Evolutionary conservation across 164 flowering plant species (phyloP), one percentile per base, ranked within the genome.

Genomic region (Berberis vulgaris): DNA sequence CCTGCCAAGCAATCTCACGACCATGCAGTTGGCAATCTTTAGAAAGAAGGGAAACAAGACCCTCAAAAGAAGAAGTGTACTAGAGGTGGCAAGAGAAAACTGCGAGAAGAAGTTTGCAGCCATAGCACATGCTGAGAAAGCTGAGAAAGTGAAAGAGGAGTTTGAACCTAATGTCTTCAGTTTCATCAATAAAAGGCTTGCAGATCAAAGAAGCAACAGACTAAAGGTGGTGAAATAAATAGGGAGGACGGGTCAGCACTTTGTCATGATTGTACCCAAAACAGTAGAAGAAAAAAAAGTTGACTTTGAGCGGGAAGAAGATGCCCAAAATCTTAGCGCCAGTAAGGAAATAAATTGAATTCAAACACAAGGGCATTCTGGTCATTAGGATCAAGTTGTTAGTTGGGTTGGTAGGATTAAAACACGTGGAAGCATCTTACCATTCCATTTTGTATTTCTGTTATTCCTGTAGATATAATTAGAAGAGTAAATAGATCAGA

Each of bases 1-100:
- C 86, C 88, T 42, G 77, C 97, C 44, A 93, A 86, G 74, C 97
- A 84, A 71, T 94, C 99, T 39, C 97, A 89, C 41, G 99, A 85
- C 67, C 83, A 78, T 69, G 96, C 96, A 6, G 46, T 82, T 0
- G 66, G 75, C 58, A 72, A 83, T 65, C 69, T 13, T 5, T 69
- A 77, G 43, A 62, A 12, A 10, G 74, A 70, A n/a, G 80, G 74
- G 12, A 61, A 49, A 8, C 66, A 74, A 43, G 80, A 65, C 43
- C 71, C 65, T 12, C 60, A 54, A 4, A 68, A 59, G 10, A 88
- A 82, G 77, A 90, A 85, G 60, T 77, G 93, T 5, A 82, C 89
- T 61, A 80, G 99, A 64, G 97, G 99, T 63, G 96, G 99, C 2
- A 83, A 81, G 81, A 83, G 93, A 56, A 91, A 87, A 74, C n/a